phyloP scores from a whole-genome alignment of 805 yeast species.

The Suhomyces emberorum region DNA sequence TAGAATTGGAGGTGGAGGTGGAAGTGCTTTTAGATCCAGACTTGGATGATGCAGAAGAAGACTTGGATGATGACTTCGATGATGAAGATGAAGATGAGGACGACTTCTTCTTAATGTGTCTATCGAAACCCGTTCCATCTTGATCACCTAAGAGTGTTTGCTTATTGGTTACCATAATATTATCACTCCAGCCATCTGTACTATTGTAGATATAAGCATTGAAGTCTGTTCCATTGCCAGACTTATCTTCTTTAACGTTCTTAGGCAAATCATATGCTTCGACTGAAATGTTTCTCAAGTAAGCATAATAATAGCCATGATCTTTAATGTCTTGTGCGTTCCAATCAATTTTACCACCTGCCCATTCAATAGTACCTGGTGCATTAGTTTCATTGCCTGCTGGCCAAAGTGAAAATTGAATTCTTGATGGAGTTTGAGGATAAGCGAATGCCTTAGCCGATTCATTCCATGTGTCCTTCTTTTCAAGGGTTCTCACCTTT shows the following conservation, averaged over 20 bases:
- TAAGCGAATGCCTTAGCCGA: conserved; percentile 55
- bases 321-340: conserved; percentile 64
- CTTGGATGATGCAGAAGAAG: conserved; percentile 9
- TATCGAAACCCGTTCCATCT: conserved; percentile 66
- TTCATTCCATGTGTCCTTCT: conserved; percentile 56
- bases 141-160: conserved; percentile 55
- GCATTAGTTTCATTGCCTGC: conserved; percentile 58
- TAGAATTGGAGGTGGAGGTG: background rate
- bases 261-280: conserved; percentile 73
- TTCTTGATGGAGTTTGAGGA: conserved; percentile 74
- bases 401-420: conserved; percentile 78
- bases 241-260: conserved; percentile 39
- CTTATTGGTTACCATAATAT: conserved; percentile 60
- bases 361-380: conserved; percentile 72
- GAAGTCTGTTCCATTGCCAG: conserved; percentile 52
- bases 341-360: conserved; percentile 90
- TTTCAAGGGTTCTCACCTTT: conserved; percentile 61
- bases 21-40: conserved; percentile 2
- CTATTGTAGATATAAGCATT: conserved; percentile 44
- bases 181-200: conserved; percentile 32
- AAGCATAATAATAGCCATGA: conserved; percentile 76
- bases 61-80: conserved; percentile 5
- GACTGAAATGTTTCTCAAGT: conserved; percentile 56
- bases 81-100: conserved; percentile 8
- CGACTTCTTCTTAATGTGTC: conserved; percentile 28